Evolutionary conservation across 257 asterid genomes (phyloP), one percentile per base, ranked within the genome.

Genomic region (Primulina tabacum): DNA sequence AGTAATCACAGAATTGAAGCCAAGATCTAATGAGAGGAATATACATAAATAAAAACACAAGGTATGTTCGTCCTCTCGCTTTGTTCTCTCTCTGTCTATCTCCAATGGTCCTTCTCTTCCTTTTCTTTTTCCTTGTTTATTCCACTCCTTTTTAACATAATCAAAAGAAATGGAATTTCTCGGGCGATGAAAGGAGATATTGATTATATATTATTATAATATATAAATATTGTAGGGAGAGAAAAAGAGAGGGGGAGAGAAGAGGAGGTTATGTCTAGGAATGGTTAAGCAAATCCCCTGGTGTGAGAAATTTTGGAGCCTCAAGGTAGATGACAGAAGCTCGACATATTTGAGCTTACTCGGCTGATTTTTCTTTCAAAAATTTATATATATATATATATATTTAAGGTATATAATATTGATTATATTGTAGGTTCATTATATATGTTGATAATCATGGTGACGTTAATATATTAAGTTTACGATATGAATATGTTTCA

Each of bases 121-220:
- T 81, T 77, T 78, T 50, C 73, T 80, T 79, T 78, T 81, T 73
- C 55, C 85, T 85, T 76, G 84, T 82, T 82, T 85, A 78, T 86
- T 86, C 89, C 92, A 86, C 88, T 80, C 82, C 75, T 47, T 47
- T 73, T 50, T 68, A 70, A 71, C 56, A 16, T 64, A 70, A 47
- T 47, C 56, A 47, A 43, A 43, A 47, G 86, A 79, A 84, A 84
- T 74, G 86, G 84, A 78, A 84, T 75, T 79, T 77, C 56, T 50
- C 66, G 73, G 87, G 47, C 87, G 75, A 38, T 74, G 75, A 76
- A 70, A 65, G 75, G 66, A 75, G 72, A 64, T 73, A 78, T 75
- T 74, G 77, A 38, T 38, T 38, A 32, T 71, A 14, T 77, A 18
- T 55, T 17, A 20, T 1, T 40, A 67, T 59, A 18, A 71, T 18